Conservation (phyloP, 108 stramenopile genomes). For the Parmales sp. region DNA sequence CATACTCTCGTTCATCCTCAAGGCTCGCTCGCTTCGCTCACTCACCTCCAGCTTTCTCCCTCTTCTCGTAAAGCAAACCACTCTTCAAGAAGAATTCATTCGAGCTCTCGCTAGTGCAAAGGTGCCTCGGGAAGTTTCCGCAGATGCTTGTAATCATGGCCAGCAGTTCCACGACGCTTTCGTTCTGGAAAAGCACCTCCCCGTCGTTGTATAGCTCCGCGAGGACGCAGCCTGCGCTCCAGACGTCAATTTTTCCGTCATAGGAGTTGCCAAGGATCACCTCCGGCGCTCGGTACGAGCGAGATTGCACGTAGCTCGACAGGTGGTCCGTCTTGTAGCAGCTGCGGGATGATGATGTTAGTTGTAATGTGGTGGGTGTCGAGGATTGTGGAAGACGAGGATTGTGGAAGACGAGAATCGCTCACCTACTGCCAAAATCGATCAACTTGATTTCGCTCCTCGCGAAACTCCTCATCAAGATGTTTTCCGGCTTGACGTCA, state of each 20-base stretch:
- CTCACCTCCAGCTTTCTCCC: conserved; percentile 28
- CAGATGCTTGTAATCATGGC: conserved; percentile 86
- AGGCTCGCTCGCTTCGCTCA: not conserved
- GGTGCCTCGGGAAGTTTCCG: conserved; percentile 77
- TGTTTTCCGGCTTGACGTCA: conserved; percentile 98
- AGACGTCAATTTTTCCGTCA: conserved; percentile 83
- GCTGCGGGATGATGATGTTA: too few relatives aligned
- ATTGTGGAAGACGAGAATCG: too few relatives aligned
- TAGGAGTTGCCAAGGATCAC: conserved; percentile 89
- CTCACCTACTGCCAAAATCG: conserved; percentile 93
- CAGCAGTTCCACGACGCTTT: conserved; percentile 80
- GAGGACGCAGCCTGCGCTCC: conserved; percentile 89
- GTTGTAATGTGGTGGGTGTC: too few relatives aligned
- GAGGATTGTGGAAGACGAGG: too few relatives aligned
- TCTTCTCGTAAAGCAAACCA: conserved; percentile 74
- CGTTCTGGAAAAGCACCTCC: conserved; percentile 86
- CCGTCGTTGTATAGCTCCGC: conserved; percentile 83
- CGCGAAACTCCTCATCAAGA: conserved; percentile 63
- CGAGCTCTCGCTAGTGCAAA: conserved; percentile 75
- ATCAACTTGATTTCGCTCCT: conserved; percentile 84
- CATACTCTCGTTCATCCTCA: conserved; percentile 8
- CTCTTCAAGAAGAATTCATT: conserved; percentile 74
- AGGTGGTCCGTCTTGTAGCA: conserved; percentile 91
- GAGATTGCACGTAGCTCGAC: conserved; percentile 88
- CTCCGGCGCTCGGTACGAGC: conserved; percentile 94